phyloP scores from a whole-genome alignment of 179 eudicot genomes.

The Heliamphora pulchella region DNA sequence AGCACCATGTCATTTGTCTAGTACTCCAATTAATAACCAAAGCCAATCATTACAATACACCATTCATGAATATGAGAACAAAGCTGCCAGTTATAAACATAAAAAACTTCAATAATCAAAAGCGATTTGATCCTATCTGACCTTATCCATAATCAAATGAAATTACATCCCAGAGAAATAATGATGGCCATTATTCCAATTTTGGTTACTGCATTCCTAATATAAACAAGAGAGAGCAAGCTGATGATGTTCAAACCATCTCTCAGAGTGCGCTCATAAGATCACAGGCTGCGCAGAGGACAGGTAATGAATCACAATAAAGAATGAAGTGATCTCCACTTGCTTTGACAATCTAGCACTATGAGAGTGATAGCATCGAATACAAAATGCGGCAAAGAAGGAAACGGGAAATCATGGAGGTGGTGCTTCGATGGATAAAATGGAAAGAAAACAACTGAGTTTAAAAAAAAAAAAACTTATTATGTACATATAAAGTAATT shows the following conservation, averaged over 20 bases:
- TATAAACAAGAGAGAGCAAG: neutral
- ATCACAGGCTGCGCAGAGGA: neutral
- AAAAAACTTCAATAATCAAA: no score
- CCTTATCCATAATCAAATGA: neutral
- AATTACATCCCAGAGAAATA: neutral
- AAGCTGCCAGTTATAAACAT: no score
- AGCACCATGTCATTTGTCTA: no score
- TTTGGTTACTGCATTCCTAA: neutral
- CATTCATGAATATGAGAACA: no score
- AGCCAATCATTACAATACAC: no score
- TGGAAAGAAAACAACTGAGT: no score
- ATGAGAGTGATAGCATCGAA: neutral
- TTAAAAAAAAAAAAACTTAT: no score
- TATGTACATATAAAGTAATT: no score
- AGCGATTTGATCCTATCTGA: no score
- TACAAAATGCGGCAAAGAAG: neutral
- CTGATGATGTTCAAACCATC: neutral
- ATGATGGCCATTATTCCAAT: neutral
- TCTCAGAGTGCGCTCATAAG: neutral
- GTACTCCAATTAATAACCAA: no score
- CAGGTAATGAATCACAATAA: neutral
- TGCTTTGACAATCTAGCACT: neutral
- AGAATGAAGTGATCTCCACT: neutral
- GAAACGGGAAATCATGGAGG: no score
- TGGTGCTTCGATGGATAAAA: no score